Conservation (phyloP, 768 basidiomycete species). For the Cystofilobasidium capitatum region DNA sequence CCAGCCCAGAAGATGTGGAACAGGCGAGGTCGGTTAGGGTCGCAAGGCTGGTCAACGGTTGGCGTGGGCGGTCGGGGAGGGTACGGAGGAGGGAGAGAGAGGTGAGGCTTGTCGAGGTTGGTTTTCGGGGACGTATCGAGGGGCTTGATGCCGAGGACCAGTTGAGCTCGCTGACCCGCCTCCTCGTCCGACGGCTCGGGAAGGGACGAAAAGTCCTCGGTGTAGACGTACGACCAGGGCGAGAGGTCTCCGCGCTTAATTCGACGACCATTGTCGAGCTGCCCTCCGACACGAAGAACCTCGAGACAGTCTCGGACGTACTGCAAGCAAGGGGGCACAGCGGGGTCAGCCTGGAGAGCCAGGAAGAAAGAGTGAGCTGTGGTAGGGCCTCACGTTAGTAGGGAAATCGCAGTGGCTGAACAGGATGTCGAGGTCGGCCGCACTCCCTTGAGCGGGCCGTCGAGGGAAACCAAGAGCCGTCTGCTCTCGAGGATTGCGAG, state of each 20-base stretch:
- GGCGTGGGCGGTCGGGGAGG: slow-evolving; percentile 51
- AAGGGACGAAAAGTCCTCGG: slow-evolving; percentile 46
- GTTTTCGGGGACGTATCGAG: slow-evolving; percentile 14
- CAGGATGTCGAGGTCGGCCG: slow-evolving; percentile 79
- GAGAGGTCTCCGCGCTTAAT: slow-evolving; percentile 65
- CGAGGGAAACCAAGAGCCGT: slow-evolving; percentile 58
- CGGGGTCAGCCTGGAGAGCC: neutral
- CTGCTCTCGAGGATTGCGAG: slow-evolving; percentile 41
- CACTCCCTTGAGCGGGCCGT: slow-evolving; percentile 69
- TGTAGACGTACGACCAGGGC: slow-evolving; percentile 80
- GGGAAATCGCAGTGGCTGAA: slow-evolving; percentile 92
- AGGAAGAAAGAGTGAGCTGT: neutral
- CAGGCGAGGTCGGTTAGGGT: slow-evolving; percentile 70
- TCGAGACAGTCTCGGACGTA: slow-evolving; percentile 97
- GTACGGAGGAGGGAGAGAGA: slow-evolving; percentile 46
- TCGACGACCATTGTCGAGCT: slow-evolving; percentile 70
- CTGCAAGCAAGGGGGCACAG: slow-evolving; percentile 41
- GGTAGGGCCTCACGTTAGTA: slow-evolving; percentile 42
- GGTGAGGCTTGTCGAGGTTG: slow-evolving; percentile 5
- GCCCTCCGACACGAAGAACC: slow-evolving; percentile 78
- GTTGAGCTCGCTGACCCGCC: slow-evolving; percentile 22
- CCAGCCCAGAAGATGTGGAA: slow-evolving; percentile 99
- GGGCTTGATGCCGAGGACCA: slow-evolving; percentile 38
- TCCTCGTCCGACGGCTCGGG: slow-evolving; percentile 3
- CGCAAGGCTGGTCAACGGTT: slow-evolving; percentile 57